Evolutionary conservation across 805 yeast species (phyloP).

Genomic region (Priceomyces fermenticarens): DNA sequence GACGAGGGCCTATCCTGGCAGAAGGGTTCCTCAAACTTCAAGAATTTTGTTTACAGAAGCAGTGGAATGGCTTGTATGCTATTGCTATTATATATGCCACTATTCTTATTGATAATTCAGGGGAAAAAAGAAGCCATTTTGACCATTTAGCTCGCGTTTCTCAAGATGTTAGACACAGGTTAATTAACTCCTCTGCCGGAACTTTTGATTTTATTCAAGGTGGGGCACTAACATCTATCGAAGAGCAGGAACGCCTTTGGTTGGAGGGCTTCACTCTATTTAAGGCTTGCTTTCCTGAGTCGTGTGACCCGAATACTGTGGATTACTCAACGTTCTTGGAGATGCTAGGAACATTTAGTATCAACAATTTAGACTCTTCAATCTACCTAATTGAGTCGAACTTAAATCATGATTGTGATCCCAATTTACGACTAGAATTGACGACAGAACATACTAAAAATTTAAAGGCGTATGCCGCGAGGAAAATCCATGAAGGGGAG

Average conservation of each 20-base stretch:
- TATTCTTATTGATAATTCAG: slow-evolving; percentile 40
- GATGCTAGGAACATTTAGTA: slow-evolving; percentile 69
- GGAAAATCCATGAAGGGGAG: slow-evolving; percentile 59
- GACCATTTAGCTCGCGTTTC: slow-evolving; percentile 65
- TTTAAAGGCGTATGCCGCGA: slow-evolving; percentile 56
- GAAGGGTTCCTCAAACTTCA: slow-evolving; percentile 55
- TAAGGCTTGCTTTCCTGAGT: slow-evolving; percentile 43
- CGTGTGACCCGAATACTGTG: slow-evolving; percentile 22
- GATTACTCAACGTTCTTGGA: slow-evolving; percentile 54
- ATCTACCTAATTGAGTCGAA: slow-evolving; percentile 64
- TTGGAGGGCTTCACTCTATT: slow-evolving; percentile 52
- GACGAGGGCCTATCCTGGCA: slow-evolving; percentile 37
- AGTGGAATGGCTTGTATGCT: slow-evolving; percentile 69
- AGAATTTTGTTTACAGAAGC: slow-evolving; percentile 58
- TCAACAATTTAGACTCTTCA: slow-evolving; percentile 67
- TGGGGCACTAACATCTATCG: slow-evolving; percentile 53
- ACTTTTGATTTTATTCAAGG: slow-evolving; percentile 50
- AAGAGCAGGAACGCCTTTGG: slow-evolving; percentile 61
- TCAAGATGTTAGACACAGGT: slow-evolving; percentile 61
- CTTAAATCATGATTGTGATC: slow-evolving; percentile 74
- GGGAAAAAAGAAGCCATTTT: slow-evolving; percentile 44
- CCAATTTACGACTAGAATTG: slow-evolving; percentile 56
- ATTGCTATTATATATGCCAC: slow-evolving; percentile 56
- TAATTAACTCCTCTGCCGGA: slow-evolving; percentile 55
- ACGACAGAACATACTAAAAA: slow-evolving; percentile 45